Percentiles rank a stretch among this genome's conserved stretches.
phyloP scores from a whole-genome alignment of 352 stramenopile genomes.

The Phytopythium kandeliae region DNA sequence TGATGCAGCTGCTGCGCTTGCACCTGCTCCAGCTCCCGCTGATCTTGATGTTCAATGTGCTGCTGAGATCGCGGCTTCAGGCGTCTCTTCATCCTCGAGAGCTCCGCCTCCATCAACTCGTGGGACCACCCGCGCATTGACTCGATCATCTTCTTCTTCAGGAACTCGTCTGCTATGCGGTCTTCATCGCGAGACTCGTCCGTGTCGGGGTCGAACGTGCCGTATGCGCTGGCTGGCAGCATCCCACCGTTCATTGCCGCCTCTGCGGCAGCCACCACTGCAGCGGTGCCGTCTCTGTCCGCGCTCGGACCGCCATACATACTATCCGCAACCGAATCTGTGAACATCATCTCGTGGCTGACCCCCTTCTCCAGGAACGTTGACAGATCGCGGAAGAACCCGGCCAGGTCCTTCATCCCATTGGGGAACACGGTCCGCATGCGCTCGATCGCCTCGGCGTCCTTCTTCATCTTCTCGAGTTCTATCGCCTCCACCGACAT shows the following conservation, averaged over 20 bases:
- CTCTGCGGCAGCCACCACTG: neutral
- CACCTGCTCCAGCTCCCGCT: slow-evolving; percentile 4
- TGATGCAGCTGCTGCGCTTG: slow-evolving; percentile 2
- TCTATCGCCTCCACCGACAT: slow-evolving; percentile 52
- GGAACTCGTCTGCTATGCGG: slow-evolving; percentile 37
- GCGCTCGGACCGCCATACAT: neutral
- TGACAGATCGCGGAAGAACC: slow-evolving; percentile 73
- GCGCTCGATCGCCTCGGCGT: slow-evolving; percentile 67
- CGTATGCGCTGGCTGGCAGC: slow-evolving; percentile 20
- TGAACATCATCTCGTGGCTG: slow-evolving; percentile 17
- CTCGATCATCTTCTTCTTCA: slow-evolving; percentile 79
- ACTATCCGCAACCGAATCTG: slow-evolving; percentile 2
- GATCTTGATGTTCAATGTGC: slow-evolving; percentile 4
- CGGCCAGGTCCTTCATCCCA: slow-evolving; percentile 63
- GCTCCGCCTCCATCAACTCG: slow-evolving; percentile 60
- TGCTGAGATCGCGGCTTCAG: slow-evolving; percentile 35
- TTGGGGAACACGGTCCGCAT: slow-evolving; percentile 65
- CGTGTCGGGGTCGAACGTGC: slow-evolving; percentile 3
- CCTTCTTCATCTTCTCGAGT: slow-evolving; percentile 57
- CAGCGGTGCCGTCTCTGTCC: neutral
- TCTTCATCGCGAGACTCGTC: slow-evolving; percentile 33
- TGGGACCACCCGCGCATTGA: slow-evolving; percentile 62
- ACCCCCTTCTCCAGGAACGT: slow-evolving; percentile 62
- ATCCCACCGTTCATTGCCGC: slow-evolving; percentile 10
- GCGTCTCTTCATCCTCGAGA: slow-evolving; percentile 64